Percentiles rank a stretch among this genome's conserved stretches.
Conservation (phyloP, 148 eudicot species). For the Rhododendron vialii region DNA sequence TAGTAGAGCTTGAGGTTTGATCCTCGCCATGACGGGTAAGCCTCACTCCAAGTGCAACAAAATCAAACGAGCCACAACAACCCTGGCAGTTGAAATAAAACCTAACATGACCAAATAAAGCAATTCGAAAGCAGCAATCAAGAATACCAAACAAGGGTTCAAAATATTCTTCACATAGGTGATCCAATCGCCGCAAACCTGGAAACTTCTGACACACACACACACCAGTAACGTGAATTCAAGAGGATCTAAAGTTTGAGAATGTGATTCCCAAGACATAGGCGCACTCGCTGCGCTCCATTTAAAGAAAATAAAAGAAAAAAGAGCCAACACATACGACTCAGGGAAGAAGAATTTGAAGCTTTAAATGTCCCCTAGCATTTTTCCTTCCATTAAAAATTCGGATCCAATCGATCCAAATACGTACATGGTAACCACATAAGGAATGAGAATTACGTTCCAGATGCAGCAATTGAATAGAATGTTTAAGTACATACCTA, state of each 20-base stretch:
- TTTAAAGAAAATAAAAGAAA: not conserved
- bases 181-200: not conserved
- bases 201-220: not conserved
- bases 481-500: not conserved
- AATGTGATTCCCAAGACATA: not conserved
- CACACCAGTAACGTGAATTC: not conserved
- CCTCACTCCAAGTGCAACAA: slow-evolving; percentile 4
- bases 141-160: not conserved
- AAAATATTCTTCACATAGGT: not conserved
- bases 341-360: not conserved
- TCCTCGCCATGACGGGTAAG: slow-evolving; percentile 56
- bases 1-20: slow-evolving; percentile 91
- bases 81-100: not conserved
- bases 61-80: not conserved
- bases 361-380: not conserved
- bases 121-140: not conserved
- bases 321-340: not conserved
- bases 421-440: not conserved
- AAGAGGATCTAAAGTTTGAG: not conserved
- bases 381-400: not conserved
- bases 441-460: not conserved
- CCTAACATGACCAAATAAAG: not conserved
- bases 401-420: not conserved
- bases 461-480: not conserved
- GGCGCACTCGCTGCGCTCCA: not conserved